Evolutionary conservation across 1,284 basidiomycete species (phyloP).

Genomic region (Leucoagaricus sp.): DNA sequence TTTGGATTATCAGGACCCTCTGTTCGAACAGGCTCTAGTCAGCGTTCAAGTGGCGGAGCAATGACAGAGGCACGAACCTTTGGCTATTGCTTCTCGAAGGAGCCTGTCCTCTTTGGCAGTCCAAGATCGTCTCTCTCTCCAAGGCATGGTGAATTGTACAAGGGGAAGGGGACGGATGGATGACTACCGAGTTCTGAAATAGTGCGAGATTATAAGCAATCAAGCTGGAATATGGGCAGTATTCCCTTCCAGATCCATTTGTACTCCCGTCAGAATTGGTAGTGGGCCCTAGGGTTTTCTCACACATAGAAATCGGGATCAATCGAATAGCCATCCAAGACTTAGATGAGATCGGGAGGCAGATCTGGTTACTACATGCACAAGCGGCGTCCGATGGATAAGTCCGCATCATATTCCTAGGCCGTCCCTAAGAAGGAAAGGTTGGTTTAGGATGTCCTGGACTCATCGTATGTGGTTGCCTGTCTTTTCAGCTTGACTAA

Average conservation of each 20-base stretch:
- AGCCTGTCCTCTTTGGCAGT: slow-evolving; percentile 56
- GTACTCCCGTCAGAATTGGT: slow-evolving; percentile 29
- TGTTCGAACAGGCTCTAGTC: slow-evolving; percentile 24
- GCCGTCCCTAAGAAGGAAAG: slow-evolving; percentile 27
- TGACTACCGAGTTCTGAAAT: not conserved
- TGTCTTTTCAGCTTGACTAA: not conserved
- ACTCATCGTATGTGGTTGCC: slow-evolving; percentile 14
- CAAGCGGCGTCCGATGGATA: slow-evolving; percentile 27
- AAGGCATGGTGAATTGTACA: slow-evolving; percentile 33
- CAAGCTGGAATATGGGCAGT: not conserved
- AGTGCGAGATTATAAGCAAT: slow-evolving; percentile 14
- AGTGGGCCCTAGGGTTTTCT: slow-evolving; percentile 29
- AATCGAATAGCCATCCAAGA: slow-evolving; percentile 22
- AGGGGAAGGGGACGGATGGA: not conserved
- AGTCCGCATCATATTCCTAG: slow-evolving; percentile 20
- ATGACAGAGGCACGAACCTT: slow-evolving; percentile 35
- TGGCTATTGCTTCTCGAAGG: slow-evolving; percentile 50
- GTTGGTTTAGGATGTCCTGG: slow-evolving; percentile 30
- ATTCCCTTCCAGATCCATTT: slow-evolving; percentile 16
- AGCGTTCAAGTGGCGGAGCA: slow-evolving; percentile 11
- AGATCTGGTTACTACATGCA: slow-evolving; percentile 19
- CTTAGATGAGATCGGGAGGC: slow-evolving; percentile 10
- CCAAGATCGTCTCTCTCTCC: slow-evolving; percentile 56
- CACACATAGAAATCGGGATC: slow-evolving; percentile 40
- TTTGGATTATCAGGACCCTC: slow-evolving; percentile 55